Base-by-base conservation (phyloP, 2,329 filamentous ascomycete species). In the Stachybotrys chlorohalonatus region DNA sequence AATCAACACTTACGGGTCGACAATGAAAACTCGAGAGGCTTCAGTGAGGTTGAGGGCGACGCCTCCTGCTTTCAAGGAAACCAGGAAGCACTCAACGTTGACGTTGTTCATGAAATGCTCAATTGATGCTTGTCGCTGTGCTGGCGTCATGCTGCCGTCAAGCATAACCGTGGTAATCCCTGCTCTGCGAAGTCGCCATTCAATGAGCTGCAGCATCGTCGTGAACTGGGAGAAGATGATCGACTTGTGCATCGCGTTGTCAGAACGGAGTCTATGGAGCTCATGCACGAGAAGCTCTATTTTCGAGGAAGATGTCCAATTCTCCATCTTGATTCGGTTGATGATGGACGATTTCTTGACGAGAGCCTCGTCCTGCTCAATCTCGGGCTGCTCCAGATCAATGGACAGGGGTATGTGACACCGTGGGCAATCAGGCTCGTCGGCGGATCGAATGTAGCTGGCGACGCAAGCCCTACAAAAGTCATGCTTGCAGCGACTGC, bases 221-320 rank as follows among this genome's bases (percentile, higher is more conserved):
- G 93, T 96, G 67, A 97, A 97, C 65, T 96, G 92, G 8, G 90
- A 95, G 70, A 97, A 97, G 59, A 97, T 94, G 66, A 97, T 97
- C 5, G 90, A 95, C 74, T 99, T 99, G 70, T 94, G 87, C 0
- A 91, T 95, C 58, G 91, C 86, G 68, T 95, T 96, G 73, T 95
- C 89, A 55, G 89, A 95, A 55, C 94, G 86, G 46, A 97, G 81
- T 69, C 89, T 88, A 76, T 95, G 94, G 2, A 99, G 81, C 66
- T 97, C 91, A 66, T 96, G 95, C 9, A 97, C 87, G 6, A 99
- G 82, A 68, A 95, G 85, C 73, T 99, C 94, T 61, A 99, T 99
- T 75, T 99, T 99, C 58, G 92, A 96, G 1, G 91, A 96, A 0
- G 90, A 96, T 0, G 91, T 96, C 94, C 94, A 99, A 64, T 97